Conservation (phyloP, 2,329 filamentous ascomycete genomes). For the Metarhizium anisopliae region DNA sequence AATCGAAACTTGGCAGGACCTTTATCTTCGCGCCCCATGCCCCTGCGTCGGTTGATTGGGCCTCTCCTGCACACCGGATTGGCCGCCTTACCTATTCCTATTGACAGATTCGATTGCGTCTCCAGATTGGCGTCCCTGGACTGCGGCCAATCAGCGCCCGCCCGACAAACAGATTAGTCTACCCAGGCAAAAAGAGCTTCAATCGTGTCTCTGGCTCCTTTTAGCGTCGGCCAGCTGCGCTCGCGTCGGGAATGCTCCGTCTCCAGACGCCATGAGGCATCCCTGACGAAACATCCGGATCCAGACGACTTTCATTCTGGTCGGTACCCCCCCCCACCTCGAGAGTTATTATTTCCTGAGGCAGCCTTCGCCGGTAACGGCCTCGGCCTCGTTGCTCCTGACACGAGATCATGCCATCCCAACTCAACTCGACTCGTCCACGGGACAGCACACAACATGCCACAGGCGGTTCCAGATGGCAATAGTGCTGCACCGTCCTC, state of each 20-base stretch:
- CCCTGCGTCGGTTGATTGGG: not conserved
- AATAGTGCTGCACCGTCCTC: too few species aligned
- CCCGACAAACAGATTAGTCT: not conserved
- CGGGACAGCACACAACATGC: not conserved
- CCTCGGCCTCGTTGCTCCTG: not conserved
- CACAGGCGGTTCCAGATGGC: not conserved
- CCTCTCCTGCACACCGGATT: not conserved
- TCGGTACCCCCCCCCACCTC: too few species aligned
- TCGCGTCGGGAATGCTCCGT: too few species aligned
- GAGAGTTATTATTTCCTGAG: too few species aligned
- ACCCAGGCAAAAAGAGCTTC: not conserved
- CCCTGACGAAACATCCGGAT: not conserved
- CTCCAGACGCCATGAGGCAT: too few species aligned
- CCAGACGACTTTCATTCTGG: too few species aligned
- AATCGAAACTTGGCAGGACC: not conserved
- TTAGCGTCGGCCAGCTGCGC: too few species aligned
- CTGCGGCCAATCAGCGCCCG: conserved; percentile 1
- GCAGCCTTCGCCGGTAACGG: not conserved
- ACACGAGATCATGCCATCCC: not conserved
- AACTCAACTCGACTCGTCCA: not conserved
- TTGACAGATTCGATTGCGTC: conserved; percentile 8
- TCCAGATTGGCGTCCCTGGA: not conserved
- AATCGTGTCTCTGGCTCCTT: too few species aligned
- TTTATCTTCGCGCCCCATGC: not conserved
- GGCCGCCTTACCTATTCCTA: not conserved